A percentile compares a stretch with the other conserved stretches of the same genome.
phyloP scores from a whole-genome alignment of 129 eudicot species.

The Lactuca saligna region DNA sequence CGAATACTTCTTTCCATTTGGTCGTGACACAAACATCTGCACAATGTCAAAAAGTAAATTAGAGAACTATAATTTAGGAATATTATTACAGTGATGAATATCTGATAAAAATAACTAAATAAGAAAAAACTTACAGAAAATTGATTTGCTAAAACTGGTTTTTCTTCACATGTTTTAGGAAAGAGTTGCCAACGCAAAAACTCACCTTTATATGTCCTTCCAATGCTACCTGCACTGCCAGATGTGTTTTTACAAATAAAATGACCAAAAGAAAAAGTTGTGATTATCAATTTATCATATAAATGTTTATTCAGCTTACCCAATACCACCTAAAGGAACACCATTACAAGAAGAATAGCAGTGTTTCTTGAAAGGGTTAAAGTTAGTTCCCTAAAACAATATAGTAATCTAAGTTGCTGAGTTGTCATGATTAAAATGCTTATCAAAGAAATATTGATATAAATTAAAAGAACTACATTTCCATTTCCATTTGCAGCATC shows the following conservation, averaged over 20 bases:
- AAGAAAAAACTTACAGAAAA: constrained; percentile 75
- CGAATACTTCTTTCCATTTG: constrained; percentile 68
- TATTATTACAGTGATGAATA: background rate
- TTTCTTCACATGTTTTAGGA: constrained; percentile 79
- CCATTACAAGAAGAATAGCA: constrained; percentile 67
- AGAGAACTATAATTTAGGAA: no score
- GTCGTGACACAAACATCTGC: constrained; percentile 90
- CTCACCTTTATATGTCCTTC: constrained; percentile 88
- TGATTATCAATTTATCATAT: background rate
- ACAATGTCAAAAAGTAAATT: constrained; percentile 13
- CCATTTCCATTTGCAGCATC: constrained; percentile 57
- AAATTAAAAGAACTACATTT: constrained; percentile 20
- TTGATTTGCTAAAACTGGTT: constrained; percentile 92
- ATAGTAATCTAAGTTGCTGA: background rate
- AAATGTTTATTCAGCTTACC: constrained; percentile 41
- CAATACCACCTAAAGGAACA: constrained; percentile 94
- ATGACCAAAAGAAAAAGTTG: background rate
- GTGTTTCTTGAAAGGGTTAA: constrained; percentile 71
- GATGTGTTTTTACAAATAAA: constrained; percentile 23
- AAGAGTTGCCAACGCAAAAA: constrained; percentile 94
- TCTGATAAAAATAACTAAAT: constrained; percentile 1
- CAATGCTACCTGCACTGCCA: constrained; percentile 96
- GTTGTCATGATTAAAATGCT: constrained; percentile 6
- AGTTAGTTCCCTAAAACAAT: constrained; percentile 56
- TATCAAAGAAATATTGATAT: constrained; percentile 2